A percentile compares a stretch with the other conserved stretches of the same genome.
Conservation (phyloP, 495 filamentous ascomycete species). For the Annulohypoxylon moriforme region DNA sequence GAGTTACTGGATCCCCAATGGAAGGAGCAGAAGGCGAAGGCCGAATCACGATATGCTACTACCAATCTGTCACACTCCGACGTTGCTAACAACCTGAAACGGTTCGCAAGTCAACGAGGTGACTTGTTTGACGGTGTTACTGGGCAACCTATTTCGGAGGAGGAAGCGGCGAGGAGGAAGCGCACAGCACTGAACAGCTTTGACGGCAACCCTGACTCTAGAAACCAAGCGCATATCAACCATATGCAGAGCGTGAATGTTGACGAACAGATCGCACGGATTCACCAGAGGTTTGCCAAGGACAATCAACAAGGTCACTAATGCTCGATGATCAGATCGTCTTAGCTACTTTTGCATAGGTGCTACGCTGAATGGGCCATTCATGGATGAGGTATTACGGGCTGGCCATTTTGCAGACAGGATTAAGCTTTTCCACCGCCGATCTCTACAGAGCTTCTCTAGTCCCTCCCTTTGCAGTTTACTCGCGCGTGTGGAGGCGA, state of each 20-base stretch:
- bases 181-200: conserved; percentile 73
- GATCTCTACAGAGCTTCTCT: neutral
- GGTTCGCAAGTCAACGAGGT: conserved; percentile 89
- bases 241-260: conserved; percentile 73
- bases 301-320: conserved; percentile 54
- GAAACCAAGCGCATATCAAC: conserved; percentile 64
- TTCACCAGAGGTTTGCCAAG: conserved; percentile 71
- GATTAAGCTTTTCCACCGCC: neutral
- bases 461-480: neutral
- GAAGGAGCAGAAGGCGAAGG: conserved; percentile 94
- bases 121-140: conserved; percentile 89
- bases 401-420: neutral
- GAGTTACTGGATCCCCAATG: conserved; percentile 94
- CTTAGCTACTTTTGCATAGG: conserved; percentile 11
- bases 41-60: conserved; percentile 82
- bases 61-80: conserved; percentile 89
- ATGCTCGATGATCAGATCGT: neutral
- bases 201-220: conserved; percentile 70
- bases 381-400: neutral
- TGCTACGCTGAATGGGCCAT: neutral
- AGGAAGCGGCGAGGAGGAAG: conserved; percentile 82
- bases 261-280: conserved; percentile 76
- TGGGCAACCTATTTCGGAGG: conserved; percentile 72
- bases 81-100: conserved; percentile 93
- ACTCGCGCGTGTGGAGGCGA: neutral